Evolutionary conservation across 2,329 filamentous ascomycete genomes (phyloP), one percentile per base, ranked within the genome.

Genomic region (Microdochium paspali): DNA sequence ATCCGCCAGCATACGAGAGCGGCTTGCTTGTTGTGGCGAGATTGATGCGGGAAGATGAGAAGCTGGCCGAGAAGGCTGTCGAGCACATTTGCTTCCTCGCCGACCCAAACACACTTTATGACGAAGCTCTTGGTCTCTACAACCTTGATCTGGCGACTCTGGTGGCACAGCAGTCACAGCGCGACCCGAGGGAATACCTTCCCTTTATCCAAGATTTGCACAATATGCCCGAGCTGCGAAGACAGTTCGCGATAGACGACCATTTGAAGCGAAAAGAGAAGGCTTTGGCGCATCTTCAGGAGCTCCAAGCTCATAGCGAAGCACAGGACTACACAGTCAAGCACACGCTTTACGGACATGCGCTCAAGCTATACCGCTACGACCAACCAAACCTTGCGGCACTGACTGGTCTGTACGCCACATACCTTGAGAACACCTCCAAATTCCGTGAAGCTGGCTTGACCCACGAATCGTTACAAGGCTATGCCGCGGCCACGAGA

Each of bases 1-100:
- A 74, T 3, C 93, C 93, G 1, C 90, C 93, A 6, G 91, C 95
- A 45, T 77, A 97, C 1, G 87, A 94, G 49, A 84, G 91, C 51
- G 93, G 90, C 2, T 72, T 98, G 45, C 70, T 70, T 2, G 80
- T 97, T 26, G 87, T 97, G 28, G 84, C 88, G 3, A 77, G 82
- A 47, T 69, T 98, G 30, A 77, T 82, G 72, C 74, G 77, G 47
- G 77, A 84, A 54, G 79, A 85, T 45, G 72, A 80, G 39, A 77
- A 82, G 46, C 74, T 90, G 54, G 88, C 89, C 0, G 91, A 97
- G 55, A 85, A 84, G 63, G 91, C 91, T 0, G 85, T 96, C 21
- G 90, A 96, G 61, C 93, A 98, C 60, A 96, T 98, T 50, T 97
- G 90, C 72, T 98, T 98, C 73, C 76, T 98, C 39, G 88, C 90